Base-by-base conservation (phyloP, 1,284 basidiomycete genomes). In the Wolfiporia cocos region DNA sequence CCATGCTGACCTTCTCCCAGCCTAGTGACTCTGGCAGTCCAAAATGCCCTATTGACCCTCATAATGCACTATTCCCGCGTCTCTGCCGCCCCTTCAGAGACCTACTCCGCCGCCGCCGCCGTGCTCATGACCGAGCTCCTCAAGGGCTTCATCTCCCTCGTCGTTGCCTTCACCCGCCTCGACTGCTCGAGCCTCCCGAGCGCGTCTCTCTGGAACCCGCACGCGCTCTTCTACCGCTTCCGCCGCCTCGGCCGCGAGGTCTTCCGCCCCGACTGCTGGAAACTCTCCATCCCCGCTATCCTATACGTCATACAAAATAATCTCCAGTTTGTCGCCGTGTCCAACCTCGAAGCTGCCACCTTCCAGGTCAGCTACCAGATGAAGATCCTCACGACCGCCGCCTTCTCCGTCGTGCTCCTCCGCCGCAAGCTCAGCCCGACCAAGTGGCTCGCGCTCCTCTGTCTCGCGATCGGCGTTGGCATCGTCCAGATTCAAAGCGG, bases 231-330 rank as follows among this genome's bases (percentile, higher is more conserved):
- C 22, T 59, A 63, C 20, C 73, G 72, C 30, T 59, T 68, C 50
- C 57, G 67, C 41, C 63, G 64, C 39, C 52, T 77, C 31, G 62
- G 63, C 42, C 64, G 68, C 50, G 70, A 71, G 48, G 65, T 79
- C 32, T 83, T 90, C 62, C 91, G 87, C 47, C 67, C 75, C 2
- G 94, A 97, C 65, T 93, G 90, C 66, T 96, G 92, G 91, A 97
- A 96, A 64, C 78, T 98, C n/a, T 92, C 91, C 21, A 93, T 98
- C 49, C 95, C 95, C 10, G 95, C 95, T 9, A 77, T 97, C 44
- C 85, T 98, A 53, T 99, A 98, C 54, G 92, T 95, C 55, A 80
- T 95, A 46, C 94, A 98, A 69, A 97, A 97, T 71, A 93, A 92
- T 65, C 73, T 98, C 29, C 94, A 97, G 64, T 97, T 92, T 65